Conservation (phyloP, 1,139 yeast genomes). For the Debaryomycetaceae sp. region DNA sequence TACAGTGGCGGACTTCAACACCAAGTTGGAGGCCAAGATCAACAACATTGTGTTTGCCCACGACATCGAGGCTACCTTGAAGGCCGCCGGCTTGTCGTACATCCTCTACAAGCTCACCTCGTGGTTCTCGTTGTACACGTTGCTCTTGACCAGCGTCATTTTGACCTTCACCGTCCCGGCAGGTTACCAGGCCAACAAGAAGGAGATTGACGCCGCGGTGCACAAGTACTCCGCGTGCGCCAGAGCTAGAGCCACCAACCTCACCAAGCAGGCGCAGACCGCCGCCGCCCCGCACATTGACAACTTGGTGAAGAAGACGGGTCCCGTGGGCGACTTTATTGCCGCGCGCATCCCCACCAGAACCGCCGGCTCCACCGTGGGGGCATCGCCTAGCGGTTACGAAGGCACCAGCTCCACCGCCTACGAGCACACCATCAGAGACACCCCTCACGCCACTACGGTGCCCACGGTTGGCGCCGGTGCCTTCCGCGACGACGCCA, state of each 20-base stretch:
- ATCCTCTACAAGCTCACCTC: conserved; percentile 70
- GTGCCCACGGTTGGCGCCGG: conserved; percentile 3
- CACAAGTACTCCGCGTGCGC: conserved; percentile 53
- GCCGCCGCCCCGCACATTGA: conserved; percentile 48
- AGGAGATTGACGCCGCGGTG: conserved; percentile 73
- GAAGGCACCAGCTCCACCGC: conserved; percentile 9
- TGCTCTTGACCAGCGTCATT: conserved; percentile 55
- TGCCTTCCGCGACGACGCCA: conserved; percentile 5
- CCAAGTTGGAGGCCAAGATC: conserved; percentile 41
- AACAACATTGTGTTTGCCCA: conserved; percentile 64
- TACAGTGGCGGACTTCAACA: conserved; percentile 38
- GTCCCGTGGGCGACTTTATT: conserved; percentile 60
- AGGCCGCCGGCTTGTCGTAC: conserved; percentile 65
- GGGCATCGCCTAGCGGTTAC: conserved; percentile 24
- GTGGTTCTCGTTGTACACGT: conserved; percentile 68
- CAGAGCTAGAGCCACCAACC: conserved; percentile 53
- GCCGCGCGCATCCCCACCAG: conserved; percentile 60
- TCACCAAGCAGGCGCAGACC: conserved; percentile 46
- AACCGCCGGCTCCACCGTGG: conserved; percentile 71
- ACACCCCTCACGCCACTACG: conserved; percentile 6
- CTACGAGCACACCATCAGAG: conserved; percentile 16
- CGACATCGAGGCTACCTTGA: conserved; percentile 64
- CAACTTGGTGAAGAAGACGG: conserved; percentile 49
- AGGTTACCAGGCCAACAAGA: conserved; percentile 68
- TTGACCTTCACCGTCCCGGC: conserved; percentile 73